Evolutionary conservation across 257 asterid species (phyloP).

Genomic region (Solanum clarkiae): DNA sequence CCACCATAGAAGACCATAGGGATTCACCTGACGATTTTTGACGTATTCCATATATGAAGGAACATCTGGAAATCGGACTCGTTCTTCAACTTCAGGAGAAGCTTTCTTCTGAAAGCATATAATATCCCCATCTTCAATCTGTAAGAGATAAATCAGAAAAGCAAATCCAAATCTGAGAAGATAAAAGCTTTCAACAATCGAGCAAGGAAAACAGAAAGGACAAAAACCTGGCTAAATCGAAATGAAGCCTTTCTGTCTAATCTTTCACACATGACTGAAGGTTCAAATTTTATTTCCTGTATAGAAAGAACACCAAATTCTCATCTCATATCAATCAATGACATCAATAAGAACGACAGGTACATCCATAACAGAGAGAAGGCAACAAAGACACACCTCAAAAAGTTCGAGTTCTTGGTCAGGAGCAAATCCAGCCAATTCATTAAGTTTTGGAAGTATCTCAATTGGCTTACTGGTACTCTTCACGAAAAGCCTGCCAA

Average conservation of each 20-base stretch:
- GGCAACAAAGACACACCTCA: slow-evolving; percentile 47
- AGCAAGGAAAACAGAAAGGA: not conserved
- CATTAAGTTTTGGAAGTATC: slow-evolving; percentile 52
- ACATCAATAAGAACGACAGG: not conserved
- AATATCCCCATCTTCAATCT: slow-evolving; percentile 98
- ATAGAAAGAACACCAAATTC: not conserved
- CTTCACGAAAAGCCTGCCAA: slow-evolving; percentile 79
- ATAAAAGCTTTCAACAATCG: not conserved
- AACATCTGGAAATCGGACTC: slow-evolving; percentile 63
- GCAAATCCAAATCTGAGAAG: not conserved
- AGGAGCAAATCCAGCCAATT: slow-evolving; percentile 82
- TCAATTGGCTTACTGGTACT: slow-evolving; percentile 65
- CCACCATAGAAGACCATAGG: not conserved
- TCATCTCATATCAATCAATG: not conserved
- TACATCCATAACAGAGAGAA: not conserved
- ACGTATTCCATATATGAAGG: slow-evolving; percentile 86
- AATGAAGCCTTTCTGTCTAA: slow-evolving; percentile 70
- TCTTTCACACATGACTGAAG: slow-evolving; percentile 91
- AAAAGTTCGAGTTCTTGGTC: slow-evolving; percentile 87
- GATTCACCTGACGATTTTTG: slow-evolving; percentile 82
- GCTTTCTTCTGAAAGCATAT: slow-evolving; percentile 83
- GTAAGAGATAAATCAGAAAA: not conserved
- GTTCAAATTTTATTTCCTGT: slow-evolving; percentile 93
- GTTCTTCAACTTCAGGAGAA: slow-evolving; percentile 50
- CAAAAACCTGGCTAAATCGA: slow-evolving; percentile 75